These are phyloP conservation scores for Wickerhamiella pararugosa DNA, from an alignment of 1,139 yeast genomes.

Conservation along the genomic window DNA sequence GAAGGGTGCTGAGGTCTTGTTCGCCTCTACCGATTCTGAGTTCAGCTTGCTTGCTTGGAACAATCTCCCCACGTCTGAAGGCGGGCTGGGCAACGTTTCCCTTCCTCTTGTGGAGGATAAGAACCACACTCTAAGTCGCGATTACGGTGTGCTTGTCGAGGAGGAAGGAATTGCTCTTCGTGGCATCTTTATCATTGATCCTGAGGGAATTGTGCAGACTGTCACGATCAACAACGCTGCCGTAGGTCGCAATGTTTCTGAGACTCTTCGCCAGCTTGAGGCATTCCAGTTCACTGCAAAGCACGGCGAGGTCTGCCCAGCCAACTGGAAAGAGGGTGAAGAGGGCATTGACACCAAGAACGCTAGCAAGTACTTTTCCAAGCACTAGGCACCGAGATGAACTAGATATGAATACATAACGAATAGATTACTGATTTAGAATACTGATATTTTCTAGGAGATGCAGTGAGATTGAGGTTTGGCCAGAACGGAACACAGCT, in stretches of 20 bases:
- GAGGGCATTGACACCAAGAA: slow-evolving; percentile 76
- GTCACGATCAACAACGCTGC: slow-evolving; percentile 95
- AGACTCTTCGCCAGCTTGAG: slow-evolving; percentile 90
- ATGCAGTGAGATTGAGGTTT: too few relatives aligned
- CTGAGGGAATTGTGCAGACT: slow-evolving; percentile 88
- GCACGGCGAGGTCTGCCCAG: slow-evolving; percentile 97
- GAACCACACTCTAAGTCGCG: slow-evolving; percentile 85
- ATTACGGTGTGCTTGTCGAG: slow-evolving; percentile 93
- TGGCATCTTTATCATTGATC: slow-evolving; percentile 96
- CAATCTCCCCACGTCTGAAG: slow-evolving; percentile 88
- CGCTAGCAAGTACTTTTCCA: slow-evolving; percentile 15
- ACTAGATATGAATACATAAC: background rate
- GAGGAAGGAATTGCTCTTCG: slow-evolving; percentile 95
- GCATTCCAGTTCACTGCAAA: slow-evolving; percentile 98
- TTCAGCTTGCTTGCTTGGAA: slow-evolving; percentile 97
- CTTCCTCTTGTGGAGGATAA: slow-evolving; percentile 93
- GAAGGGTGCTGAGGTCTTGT: slow-evolving; percentile 75
- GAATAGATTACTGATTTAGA: background rate
- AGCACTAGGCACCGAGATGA: slow-evolving; percentile 9
- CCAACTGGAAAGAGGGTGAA: slow-evolving; percentile 97
- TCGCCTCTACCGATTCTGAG: slow-evolving; percentile 97
- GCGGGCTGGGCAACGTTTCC: slow-evolving; percentile 92
- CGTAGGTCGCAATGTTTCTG: slow-evolving; percentile 97
- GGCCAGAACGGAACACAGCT: too few relatives aligned
- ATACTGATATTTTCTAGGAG: too few relatives aligned